A percentile compares a stretch with the other conserved stretches of the same genome.
Evolutionary conservation across 2,329 filamentous ascomycete species (phyloP).

Genomic region (Trichophyton mentagrophytes): DNA sequence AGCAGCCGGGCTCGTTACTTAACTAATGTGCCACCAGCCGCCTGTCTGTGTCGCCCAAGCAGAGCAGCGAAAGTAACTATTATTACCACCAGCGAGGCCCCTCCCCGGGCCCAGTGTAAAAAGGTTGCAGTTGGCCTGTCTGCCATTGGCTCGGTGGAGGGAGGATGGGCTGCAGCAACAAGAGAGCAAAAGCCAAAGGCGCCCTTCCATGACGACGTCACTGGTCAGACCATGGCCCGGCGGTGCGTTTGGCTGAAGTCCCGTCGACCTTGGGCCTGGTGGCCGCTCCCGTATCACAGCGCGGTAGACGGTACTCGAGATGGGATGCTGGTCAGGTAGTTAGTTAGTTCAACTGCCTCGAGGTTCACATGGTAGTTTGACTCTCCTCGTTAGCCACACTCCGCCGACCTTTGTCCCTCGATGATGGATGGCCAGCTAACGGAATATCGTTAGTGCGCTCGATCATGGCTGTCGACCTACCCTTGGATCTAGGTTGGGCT

Average conservation of each 20-base stretch:
- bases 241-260: not conserved
- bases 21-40: too few species aligned
- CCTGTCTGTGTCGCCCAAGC: too few species aligned
- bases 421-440: not conserved
- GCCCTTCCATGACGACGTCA: not conserved
- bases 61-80: too few species aligned
- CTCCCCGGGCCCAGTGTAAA: not conserved
- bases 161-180: too few species aligned
- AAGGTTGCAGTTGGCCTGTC: not conserved
- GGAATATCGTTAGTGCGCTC: conserved; percentile 1
- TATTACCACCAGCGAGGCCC: not conserved
- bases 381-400: too few species aligned
- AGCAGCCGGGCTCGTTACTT: too few species aligned
- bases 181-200: not conserved
- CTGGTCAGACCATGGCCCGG: not conserved
- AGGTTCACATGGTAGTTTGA: not conserved
- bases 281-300: not conserved
- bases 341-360: too few species aligned
- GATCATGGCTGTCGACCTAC: not conserved
- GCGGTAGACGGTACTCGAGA: not conserved
- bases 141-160: not conserved
- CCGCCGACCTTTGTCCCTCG: too few species aligned
- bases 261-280: not conserved
- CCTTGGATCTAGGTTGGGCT: not conserved
- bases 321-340: too few species aligned